phyloP scores from a whole-genome alignment of 108 stramenopile genomes.

The Nitzschia sp. region DNA sequence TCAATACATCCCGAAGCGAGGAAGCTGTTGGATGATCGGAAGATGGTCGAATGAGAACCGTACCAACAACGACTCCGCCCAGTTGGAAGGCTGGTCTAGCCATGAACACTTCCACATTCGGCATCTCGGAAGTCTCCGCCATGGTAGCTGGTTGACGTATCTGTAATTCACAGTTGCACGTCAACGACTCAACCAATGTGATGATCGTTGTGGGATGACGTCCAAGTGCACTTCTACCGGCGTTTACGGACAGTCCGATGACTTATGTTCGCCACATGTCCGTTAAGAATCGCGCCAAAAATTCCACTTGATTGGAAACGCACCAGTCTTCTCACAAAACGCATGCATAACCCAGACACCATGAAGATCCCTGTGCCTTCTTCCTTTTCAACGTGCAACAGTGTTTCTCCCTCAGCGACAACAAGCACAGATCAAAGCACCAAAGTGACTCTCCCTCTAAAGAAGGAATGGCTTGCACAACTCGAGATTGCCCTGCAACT shows the following conservation, averaged over 20 bases:
- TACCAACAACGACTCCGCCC: slow-evolving; percentile 49
- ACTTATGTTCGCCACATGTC: background rate
- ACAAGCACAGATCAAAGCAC: too few species aligned
- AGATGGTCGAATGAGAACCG: slow-evolving; percentile 31
- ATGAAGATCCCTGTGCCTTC: background rate
- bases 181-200: background rate
- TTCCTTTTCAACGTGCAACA: background rate
- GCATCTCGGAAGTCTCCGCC: slow-evolving; percentile 12
- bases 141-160: background rate
- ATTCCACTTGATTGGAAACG: too few species aligned
- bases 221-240: background rate
- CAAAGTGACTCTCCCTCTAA: background rate
- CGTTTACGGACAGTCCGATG: background rate
- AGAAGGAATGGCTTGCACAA: slow-evolving; percentile 15
- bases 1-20: slow-evolving; percentile 21
- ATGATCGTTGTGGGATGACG: background rate
- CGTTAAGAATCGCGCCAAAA: too few species aligned
- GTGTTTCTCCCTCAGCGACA: background rate
- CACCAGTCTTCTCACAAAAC: background rate
- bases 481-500: slow-evolving; percentile 26
- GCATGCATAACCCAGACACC: background rate
- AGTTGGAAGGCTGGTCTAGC: slow-evolving; percentile 42
- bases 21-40: background rate
- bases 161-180: background rate
- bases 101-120: slow-evolving; percentile 41